Conservation (phyloP, 73 alveolate species). For the Tetrahymena elliotti region DNA sequence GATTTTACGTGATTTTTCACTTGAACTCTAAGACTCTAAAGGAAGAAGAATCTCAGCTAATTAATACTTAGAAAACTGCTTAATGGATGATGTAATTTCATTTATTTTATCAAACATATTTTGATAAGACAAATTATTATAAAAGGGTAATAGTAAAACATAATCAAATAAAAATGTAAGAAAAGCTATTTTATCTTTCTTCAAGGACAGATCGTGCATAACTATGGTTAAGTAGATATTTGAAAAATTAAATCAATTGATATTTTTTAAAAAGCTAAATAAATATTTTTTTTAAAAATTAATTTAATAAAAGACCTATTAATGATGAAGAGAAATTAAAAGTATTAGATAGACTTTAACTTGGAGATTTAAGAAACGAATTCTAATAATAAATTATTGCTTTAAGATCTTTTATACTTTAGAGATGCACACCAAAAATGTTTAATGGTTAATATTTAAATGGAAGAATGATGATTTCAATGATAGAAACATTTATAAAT, state of each 20-base stretch:
- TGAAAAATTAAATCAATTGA: neutral
- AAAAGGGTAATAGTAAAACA: neutral
- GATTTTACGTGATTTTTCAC: constrained; percentile 92
- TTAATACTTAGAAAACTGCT: constrained; percentile 80
- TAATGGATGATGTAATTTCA: constrained; percentile 35
- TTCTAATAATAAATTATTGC: neutral
- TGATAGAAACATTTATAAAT: neutral
- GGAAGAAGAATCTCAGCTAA: constrained; percentile 74
- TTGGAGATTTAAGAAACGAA: neutral
- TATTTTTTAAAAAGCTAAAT: no score
- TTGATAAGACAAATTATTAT: neutral
- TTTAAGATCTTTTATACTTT: neutral
- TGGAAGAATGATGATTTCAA: neutral
- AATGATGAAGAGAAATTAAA: neutral
- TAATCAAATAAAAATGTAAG: constrained; percentile 6
- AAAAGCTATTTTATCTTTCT: constrained; percentile 3
- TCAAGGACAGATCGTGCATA: neutral
- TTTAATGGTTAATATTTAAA: neutral
- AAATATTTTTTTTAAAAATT: no score
- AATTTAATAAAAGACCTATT: neutral
- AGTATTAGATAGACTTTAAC: neutral
- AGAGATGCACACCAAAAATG: neutral
- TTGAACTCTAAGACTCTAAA: constrained; percentile 73
- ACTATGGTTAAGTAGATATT: neutral
- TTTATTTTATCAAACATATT: neutral